Base-by-base conservation (phyloP, 352 stramenopile species). In the Phytophthora megakarya region DNA sequence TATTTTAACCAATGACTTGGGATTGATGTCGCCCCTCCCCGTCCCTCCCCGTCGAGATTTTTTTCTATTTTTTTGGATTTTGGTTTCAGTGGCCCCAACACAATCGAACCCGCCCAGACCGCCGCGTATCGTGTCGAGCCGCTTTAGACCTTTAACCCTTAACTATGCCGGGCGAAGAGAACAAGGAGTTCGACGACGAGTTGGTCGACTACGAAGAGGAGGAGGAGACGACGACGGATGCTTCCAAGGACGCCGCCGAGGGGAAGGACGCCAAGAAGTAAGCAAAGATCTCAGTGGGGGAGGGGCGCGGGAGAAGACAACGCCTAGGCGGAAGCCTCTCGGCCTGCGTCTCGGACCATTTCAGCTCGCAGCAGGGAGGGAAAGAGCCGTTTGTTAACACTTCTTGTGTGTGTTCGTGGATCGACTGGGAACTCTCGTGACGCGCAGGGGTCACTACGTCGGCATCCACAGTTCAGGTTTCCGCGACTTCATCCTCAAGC, bases 401-500 rank as follows among this genome's bases (percentile, higher is more conserved):
- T 88, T 90, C 84, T 92, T 90, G 78, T 88, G 76, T 92, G 78
- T 89, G 79, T 79, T 70, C 82, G 58, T 71, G 65, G 37, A 37
- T 37, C 58, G 50, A 40, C 32, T 59, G 42, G 58, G 19, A 43
- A 69, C n/a, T n/a, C n/a, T 69, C 37, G 61, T 70, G 51, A 63
- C 58, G 35, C 47, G 26, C 56, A 99, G 96, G 89, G 98, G 97
- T 48, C 97, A 99, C 81, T 99, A 99, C 79, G 97, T 99, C 61
- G 97, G 97, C 65, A 99, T 99, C 75, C 97, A 99, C 78, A 97
- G 91, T 51, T 99, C 96, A 26, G 97, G 97, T 73, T 99, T 99
- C 86, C 98, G 98, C 70, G 98, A 99, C 78, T 99, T 99, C 66
- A 97, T 99, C 71, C 79, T 99, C 38, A 99, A 99, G 86, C 97